Percentiles rank a stretch among this genome's conserved stretches.
phyloP scores from a whole-genome alignment of 2,329 filamentous ascomycete species.

The Balansia obtecta region DNA sequence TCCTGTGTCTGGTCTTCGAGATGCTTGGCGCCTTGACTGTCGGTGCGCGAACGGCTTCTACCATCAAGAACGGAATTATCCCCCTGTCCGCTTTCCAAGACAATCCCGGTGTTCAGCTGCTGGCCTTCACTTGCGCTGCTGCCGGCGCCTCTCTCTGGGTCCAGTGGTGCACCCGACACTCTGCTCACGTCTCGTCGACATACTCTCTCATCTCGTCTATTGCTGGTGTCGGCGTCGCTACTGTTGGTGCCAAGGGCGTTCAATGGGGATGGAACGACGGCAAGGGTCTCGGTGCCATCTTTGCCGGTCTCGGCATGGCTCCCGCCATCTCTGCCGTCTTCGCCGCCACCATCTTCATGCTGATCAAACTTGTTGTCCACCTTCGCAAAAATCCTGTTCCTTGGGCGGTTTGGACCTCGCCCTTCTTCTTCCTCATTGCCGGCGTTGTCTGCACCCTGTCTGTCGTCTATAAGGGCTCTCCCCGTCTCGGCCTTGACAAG shows the following conservation, averaged over 20 bases:
- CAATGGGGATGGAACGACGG: conserved; percentile 60
- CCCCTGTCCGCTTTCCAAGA: conserved; percentile 41
- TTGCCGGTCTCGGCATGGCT: conserved; percentile 59
- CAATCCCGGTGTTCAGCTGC: conserved; percentile 54
- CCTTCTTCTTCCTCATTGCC: conserved; percentile 67
- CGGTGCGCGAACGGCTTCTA: conserved; percentile 55
- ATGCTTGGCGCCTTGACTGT: conserved; percentile 53
- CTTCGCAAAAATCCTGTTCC: conserved; percentile 57
- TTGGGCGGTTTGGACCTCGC: conserved; percentile 62
- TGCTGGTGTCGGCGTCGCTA: conserved; percentile 54
- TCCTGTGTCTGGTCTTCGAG: conserved; percentile 53
- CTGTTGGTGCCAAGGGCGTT: conserved; percentile 45
- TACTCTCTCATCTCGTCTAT: conserved; percentile 57
- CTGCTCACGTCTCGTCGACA: conserved; percentile 58
- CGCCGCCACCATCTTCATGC: conserved; percentile 53
- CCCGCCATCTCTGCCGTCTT: conserved; percentile 54
- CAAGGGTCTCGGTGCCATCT: conserved; percentile 59
- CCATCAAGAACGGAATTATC: conserved; percentile 68
- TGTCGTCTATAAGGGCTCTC: conserved; percentile 72
- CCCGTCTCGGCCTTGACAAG: conserved; percentile 50
- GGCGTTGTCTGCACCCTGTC: conserved; percentile 63
- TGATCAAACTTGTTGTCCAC: conserved; percentile 55
- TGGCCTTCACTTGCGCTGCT: conserved; percentile 50
- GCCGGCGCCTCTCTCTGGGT: conserved; percentile 57
- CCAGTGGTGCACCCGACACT: conserved; percentile 65